Evolutionary conservation across 208 protist species (phyloP).

Genomic region (Trichomonas vaginalis): DNA sequence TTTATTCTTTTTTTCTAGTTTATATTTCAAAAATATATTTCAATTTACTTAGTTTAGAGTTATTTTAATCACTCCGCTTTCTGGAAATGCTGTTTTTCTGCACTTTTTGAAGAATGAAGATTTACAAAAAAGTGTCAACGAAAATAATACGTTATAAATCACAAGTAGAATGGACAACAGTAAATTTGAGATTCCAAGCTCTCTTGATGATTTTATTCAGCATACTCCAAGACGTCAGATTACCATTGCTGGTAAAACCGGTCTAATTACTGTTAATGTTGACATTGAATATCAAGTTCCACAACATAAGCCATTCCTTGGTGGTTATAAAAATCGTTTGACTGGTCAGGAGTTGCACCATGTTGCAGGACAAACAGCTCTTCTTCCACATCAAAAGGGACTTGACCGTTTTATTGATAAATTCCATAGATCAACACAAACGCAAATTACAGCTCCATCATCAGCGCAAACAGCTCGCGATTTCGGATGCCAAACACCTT

Average conservation of each 20-base stretch:
- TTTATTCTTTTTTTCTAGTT: no score
- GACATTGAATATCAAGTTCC: slow-evolving; percentile 19
- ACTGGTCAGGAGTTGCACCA: slow-evolving; percentile 57
- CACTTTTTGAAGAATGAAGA: no score
- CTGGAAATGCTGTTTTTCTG: no score
- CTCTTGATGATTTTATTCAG: neutral
- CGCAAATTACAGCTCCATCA: neutral
- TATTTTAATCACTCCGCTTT: no score
- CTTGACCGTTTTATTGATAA: neutral
- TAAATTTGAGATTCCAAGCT: neutral
- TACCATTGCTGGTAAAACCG: neutral
- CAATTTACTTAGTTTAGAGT: no score
- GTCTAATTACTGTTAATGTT: neutral
- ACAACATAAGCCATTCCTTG: slow-evolving; percentile 58
- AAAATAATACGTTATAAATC: neutral
- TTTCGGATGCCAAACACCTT: neutral
- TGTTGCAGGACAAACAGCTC: slow-evolving; percentile 61
- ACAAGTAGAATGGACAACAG: neutral
- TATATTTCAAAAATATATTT: no score
- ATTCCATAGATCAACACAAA: neutral
- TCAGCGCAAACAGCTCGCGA: neutral
- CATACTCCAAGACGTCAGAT: neutral
- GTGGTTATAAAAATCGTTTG: slow-evolving; percentile 63
- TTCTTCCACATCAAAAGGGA: neutral
- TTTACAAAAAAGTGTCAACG: neutral